phyloP scores from a whole-genome alignment of 306 rosid genomes.

The Parietaria judaica region DNA sequence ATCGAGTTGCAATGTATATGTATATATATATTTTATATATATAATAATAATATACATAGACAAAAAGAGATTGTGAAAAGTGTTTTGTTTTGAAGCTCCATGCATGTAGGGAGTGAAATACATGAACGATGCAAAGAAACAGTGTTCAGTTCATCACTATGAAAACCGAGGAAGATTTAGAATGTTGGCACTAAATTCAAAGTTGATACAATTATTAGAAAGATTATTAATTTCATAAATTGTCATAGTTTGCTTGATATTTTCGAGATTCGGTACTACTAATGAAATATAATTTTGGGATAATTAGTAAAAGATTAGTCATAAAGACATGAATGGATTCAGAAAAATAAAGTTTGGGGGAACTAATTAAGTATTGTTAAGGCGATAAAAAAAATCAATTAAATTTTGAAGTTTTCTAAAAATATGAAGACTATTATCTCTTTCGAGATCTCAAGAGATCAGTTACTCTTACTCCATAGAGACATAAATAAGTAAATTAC shows the following conservation, averaged over 20 bases:
- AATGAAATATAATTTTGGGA: background rate
- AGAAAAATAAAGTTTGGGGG: too few relatives aligned
- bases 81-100: background rate
- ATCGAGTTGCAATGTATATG: background rate
- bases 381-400: too few relatives aligned
- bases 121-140: background rate
- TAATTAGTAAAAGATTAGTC: background rate
- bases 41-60: background rate
- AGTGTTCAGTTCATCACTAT: background rate
- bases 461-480: too few relatives aligned
- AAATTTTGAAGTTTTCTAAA: too few relatives aligned
- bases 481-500: too few relatives aligned
- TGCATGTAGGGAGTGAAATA: background rate
- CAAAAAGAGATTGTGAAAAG: background rate
- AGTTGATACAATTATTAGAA: too few relatives aligned
- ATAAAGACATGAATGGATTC: too few relatives aligned
- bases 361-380: too few relatives aligned
- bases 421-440: too few relatives aligned
- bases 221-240: background rate
- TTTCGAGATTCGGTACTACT: background rate
- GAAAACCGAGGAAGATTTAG: constrained; percentile 5
- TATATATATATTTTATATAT: too few relatives aligned
- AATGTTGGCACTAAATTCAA: background rate
- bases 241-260: background rate
- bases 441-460: too few relatives aligned